Percentiles rank a stretch among this genome's conserved stretches.
phyloP scores from a whole-genome alignment of 1,284 basidiomycete species.

The Rhodotorula mucilaginosa region DNA sequence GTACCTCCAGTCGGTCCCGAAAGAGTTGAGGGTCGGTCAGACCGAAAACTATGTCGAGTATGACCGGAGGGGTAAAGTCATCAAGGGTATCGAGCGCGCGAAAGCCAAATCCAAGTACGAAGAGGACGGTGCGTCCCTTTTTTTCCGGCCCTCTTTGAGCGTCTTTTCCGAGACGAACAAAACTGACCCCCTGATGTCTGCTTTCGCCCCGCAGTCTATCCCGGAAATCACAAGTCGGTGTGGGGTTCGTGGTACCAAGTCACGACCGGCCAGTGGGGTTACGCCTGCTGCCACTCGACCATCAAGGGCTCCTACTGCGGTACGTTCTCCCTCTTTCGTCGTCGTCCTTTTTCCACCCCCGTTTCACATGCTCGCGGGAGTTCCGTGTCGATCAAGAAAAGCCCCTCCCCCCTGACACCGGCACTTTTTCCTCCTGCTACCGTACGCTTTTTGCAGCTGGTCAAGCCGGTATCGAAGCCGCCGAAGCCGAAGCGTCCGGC shows the following conservation, averaged over 20 bases:
- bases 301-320: slow-evolving; percentile 86
- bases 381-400: neutral
- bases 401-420: neutral
- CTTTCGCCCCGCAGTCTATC: slow-evolving; percentile 59
- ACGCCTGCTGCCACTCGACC: slow-evolving; percentile 85
- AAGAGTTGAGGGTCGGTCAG: slow-evolving; percentile 86
- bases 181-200: neutral
- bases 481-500: slow-evolving; percentile 52
- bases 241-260: slow-evolving; percentile 95
- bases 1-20: slow-evolving; percentile 81
- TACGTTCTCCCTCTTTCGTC: slow-evolving; percentile 1
- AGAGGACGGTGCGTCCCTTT: slow-evolving; percentile 73
- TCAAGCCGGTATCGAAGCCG: slow-evolving; percentile 53
- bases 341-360: neutral
- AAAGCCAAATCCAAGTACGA: slow-evolving; percentile 86
- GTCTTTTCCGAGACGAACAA: neutral
- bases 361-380: too few species aligned
- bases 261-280: slow-evolving; percentile 78
- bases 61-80: slow-evolving; percentile 81
- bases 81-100: slow-evolving; percentile 85
- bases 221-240: slow-evolving; percentile 88
- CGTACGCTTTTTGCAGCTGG: slow-evolving; percentile 29
- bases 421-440: slow-evolving; percentile 11
- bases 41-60: slow-evolving; percentile 98
- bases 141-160: neutral